Conservation (phyloP, 2,329 filamentous ascomycete genomes). For the Sporothrix humicola region DNA sequence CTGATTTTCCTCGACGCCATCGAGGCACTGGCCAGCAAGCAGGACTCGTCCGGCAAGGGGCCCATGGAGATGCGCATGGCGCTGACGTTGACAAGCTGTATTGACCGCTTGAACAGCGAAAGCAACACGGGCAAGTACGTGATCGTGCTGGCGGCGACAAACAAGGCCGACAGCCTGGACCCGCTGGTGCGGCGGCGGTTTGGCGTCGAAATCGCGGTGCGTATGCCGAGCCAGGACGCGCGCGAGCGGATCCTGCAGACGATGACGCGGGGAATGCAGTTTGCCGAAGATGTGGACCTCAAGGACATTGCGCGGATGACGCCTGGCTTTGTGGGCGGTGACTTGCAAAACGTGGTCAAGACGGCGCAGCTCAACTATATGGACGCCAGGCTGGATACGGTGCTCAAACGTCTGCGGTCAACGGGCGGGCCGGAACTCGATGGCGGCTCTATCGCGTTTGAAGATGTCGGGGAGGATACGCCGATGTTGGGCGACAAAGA, state of each 20-base stretch:
- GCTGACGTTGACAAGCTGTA: conserved; percentile 80
- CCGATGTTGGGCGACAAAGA: not conserved
- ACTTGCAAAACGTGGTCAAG: conserved; percentile 71
- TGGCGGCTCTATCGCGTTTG: not conserved
- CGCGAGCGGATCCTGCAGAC: conserved; percentile 79
- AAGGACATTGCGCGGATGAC: conserved; percentile 77
- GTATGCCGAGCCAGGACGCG: conserved; percentile 79
- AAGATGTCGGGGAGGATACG: not conserved
- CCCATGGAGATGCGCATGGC: conserved; percentile 84
- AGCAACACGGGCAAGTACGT: conserved; percentile 60
- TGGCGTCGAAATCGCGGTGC: conserved; percentile 85
- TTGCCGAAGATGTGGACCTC: conserved; percentile 76
- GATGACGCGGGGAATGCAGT: conserved; percentile 67
- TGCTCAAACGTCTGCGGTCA: conserved; percentile 26
- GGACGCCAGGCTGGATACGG: conserved; percentile 9
- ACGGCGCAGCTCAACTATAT: conserved; percentile 44
- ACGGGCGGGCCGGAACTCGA: not conserved
- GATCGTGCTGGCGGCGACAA: conserved; percentile 89
- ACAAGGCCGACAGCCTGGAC: conserved; percentile 84
- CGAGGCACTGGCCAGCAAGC: conserved; percentile 86
- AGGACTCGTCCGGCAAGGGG: conserved; percentile 73
- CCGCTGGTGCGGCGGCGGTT: conserved; percentile 74
- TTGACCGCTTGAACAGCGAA: conserved; percentile 79
- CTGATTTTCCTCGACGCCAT: conserved; percentile 92
- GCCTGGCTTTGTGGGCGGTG: conserved; percentile 90